Evolutionary conservation across 768 basidiomycete species (phyloP), one percentile per base, ranked within the genome.

Genomic region (Boletellus ananiceps): DNA sequence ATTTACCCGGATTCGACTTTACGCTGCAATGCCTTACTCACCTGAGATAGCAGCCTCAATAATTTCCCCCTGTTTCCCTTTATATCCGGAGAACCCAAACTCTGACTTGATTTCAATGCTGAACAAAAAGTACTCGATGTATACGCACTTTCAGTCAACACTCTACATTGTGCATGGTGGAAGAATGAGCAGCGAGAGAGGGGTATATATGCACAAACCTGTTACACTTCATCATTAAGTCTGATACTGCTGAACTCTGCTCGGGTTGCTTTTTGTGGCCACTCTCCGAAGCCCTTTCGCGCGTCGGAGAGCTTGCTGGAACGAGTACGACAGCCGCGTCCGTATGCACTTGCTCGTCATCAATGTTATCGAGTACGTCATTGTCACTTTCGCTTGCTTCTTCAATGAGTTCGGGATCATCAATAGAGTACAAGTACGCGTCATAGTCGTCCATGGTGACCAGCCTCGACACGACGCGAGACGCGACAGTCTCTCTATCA

Each of bases 21-120:
- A 7, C 23, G 23, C 6, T 25, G 23, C 23, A 14, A 37, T 8
- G 23, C 36, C 39, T 14, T 6, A 52, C 70, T 16, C 49, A 81
- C 88, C 87, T 55, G 66, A 65, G 25, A 84, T 69, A 3, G 88
- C 87, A 8, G 84, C 84, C 47, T 84, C 77, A 1, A 91, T 76
- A 16, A 92, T 84, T 50, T 84, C 81, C 54, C 80, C 77, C 69
- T 93, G 90, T 57, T 86, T 82, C 32, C 88, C 90, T 66, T 83
- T 86, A 61, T 83, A 93, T 4, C 60, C 74, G 0, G 70, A 54
- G 61, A 88, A 82, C 2, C 84, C 81, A 52, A 93, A 93, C 16
- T 78, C 88, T 90, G 45, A 25, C 21, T 33, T n/a, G 31, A 32
- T 39, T 43, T 7, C 9, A 27, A 11, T 12, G 15, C 16, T 12